A percentile compares a stretch with the other conserved stretches of the same genome.
Conservation (phyloP, 169 alveolate species). For the Plasmodium sp. region DNA sequence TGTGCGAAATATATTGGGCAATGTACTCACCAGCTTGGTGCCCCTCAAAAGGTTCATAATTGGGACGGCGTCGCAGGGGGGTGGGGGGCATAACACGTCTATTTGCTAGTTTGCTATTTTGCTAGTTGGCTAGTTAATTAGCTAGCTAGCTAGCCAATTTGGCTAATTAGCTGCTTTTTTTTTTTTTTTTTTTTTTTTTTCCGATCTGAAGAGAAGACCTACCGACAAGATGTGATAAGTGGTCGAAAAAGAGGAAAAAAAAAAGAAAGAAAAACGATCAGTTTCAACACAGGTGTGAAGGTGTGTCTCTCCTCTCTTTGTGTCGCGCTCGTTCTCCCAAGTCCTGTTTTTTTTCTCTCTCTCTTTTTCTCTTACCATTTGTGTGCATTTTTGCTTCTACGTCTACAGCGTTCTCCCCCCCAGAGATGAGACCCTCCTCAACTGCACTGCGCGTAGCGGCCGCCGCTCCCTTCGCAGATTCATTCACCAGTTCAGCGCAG, state of each 20-base stretch:
- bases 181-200: conserved; percentile 16
- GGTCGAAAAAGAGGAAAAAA: background rate
- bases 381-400: background rate
- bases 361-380: background rate
- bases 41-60: conserved; percentile 6
- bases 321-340: background rate
- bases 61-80: background rate
- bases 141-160: background rate
- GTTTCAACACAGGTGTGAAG: background rate
- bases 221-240: background rate
- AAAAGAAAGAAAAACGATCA: background rate
- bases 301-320: background rate
- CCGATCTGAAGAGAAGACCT: background rate
- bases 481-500: background rate
- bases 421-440: background rate
- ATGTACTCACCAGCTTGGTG: background rate
- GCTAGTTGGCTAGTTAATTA: background rate
- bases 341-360: background rate
- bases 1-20: background rate
- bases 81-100: background rate
- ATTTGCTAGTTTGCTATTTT: background rate
- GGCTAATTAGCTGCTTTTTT: background rate
- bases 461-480: background rate
- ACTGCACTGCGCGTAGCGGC: background rate
- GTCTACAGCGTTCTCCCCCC: background rate